These are phyloP conservation scores for Amanita rimosa DNA, from an alignment of 768 basidiomycete species.

Conservation along the genomic window DNA sequence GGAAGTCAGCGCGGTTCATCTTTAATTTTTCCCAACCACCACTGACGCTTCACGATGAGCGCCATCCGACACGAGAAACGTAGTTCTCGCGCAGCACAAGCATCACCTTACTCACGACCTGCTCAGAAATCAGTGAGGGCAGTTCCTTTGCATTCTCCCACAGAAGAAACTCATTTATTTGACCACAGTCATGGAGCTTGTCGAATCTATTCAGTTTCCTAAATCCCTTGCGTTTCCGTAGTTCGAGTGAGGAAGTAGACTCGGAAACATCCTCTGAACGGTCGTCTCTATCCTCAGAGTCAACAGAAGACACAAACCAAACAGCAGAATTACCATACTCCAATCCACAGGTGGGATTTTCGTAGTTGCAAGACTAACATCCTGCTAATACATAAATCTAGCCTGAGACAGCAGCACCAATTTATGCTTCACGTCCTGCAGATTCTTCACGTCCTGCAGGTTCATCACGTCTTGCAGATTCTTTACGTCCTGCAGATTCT, in stretches of 20 bases:
- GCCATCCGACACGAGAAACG: constrained; percentile 34
- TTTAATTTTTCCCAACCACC: constrained; percentile 9
- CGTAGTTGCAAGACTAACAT: background rate
- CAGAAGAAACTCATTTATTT: constrained; percentile 10
- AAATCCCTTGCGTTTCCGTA: constrained; percentile 33
- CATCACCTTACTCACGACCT: constrained; percentile 48
- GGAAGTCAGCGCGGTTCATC: constrained; percentile 10
- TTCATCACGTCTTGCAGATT: background rate
- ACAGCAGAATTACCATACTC: background rate
- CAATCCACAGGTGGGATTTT: background rate
- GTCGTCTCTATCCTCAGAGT: background rate
- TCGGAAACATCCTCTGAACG: background rate
- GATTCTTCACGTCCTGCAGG: background rate
- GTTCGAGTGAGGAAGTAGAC: constrained; percentile 12
- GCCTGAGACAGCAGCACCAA: background rate
- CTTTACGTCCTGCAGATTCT: background rate
- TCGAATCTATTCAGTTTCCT: constrained; percentile 37
- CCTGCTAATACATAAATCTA: background rate
- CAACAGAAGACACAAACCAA: background rate
- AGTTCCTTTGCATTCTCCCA: constrained; percentile 5
- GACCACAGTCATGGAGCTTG: constrained; percentile 36
- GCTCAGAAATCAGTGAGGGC: constrained; percentile 37
- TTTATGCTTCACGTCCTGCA: background rate
- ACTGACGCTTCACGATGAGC: constrained; percentile 34
- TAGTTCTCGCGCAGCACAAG: constrained; percentile 26